Conservation (phyloP, 805 yeast genomes). For the Candida ficus region DNA sequence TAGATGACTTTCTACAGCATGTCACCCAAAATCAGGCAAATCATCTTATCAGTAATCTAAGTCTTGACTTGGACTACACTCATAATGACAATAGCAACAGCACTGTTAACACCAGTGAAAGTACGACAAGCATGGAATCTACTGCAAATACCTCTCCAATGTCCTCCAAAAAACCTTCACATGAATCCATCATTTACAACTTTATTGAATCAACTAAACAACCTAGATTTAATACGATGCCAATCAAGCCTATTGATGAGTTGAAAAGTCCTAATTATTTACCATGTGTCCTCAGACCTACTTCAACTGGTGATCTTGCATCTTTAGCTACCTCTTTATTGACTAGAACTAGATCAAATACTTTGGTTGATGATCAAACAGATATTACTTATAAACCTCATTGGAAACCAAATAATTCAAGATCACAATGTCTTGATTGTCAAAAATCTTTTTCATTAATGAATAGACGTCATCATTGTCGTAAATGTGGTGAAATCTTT, state of each 20-base stretch:
- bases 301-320: constrained; percentile 10
- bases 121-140: not conserved
- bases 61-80: constrained; percentile 5
- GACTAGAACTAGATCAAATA: not conserved
- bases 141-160: constrained; percentile 11
- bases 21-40: constrained; percentile 1
- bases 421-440: constrained; percentile 57
- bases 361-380: constrained; percentile 1
- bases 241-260: constrained; percentile 58
- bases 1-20: constrained; percentile 9
- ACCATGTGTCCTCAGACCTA: constrained; percentile 66
- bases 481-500: constrained; percentile 67
- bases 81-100: not conserved
- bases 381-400: constrained; percentile 32
- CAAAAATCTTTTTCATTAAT: constrained; percentile 53
- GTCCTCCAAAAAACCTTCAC: constrained; percentile 20
- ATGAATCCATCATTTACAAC: constrained; percentile 16
- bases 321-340: not conserved
- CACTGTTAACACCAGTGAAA: not conserved
- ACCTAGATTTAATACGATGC: constrained; percentile 18
- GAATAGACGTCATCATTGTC: constrained; percentile 67
- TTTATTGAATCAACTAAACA: constrained; percentile 12
- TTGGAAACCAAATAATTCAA: constrained; percentile 61
- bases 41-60: constrained; percentile 5
- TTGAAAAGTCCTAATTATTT: constrained; percentile 71